Evolutionary conservation across 2,329 filamentous ascomycete genomes (phyloP), one percentile per base, ranked within the genome.

Genomic region (Fusarium falciforme): DNA sequence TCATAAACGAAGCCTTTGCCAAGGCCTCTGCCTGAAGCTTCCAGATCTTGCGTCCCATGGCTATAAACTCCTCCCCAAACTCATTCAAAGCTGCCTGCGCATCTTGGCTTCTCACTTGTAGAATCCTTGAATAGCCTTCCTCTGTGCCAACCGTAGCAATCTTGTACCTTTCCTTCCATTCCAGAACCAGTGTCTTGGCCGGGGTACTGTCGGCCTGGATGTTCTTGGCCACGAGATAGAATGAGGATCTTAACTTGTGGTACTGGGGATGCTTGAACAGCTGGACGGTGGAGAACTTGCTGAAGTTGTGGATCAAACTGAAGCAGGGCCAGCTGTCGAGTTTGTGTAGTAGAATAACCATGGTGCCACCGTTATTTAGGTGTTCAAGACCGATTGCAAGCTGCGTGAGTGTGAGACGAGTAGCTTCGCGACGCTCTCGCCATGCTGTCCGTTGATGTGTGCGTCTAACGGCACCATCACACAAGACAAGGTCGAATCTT

Each of bases 331-430:
- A 85, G 0, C 72, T 72, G 62, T 89, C 87, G 1, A 86, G 42
- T 40, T 83, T 85, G 75, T 90, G 87, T 2, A 90, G 75, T 0
- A 90, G 82, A 0, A 88, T 74, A 2, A 91, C 71, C 79, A 91
- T 84, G 0, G 84, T 88, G 0, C 88, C 88, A 0, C 87, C 87
- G 0, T 79, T 75, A 4, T 76, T 78, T 3, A 90, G 60, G 60
- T 85, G 84, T 55, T 86, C 78, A 0, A 90, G 81, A 0, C 83
- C 85, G 1, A 90, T 73, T 7, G 84, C 82, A 1, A 87, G 80
- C 70, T 89, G 85, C 1, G 79, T 76, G 14, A 74, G 67, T 0
- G 68, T 76, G 16, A 88, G 76, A 3, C 86, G 78, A 6, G 62
- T 69, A 6, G 82, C 78, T 71, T 89, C 85, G 5, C 68, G 64